Conservation (phyloP, 306 rosid species). For the Vigna hirtella region DNA sequence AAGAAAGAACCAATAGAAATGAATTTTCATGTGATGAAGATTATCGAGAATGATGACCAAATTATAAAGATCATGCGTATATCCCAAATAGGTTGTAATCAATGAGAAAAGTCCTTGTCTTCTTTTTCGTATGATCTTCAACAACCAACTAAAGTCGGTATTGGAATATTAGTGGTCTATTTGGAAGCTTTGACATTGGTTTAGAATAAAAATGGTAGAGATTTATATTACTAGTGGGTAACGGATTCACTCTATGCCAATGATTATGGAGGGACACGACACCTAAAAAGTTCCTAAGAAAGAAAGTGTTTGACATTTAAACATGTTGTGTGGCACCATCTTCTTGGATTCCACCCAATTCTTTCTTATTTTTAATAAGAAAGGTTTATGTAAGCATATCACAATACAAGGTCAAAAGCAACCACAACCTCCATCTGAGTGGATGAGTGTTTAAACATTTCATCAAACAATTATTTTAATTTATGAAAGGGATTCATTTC, state of each 20-base stretch:
- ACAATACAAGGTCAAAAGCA: constrained; percentile 12
- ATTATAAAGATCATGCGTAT: neutral
- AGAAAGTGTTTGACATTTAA: constrained; percentile 18
- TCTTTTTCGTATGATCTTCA: neutral
- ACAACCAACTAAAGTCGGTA: constrained; percentile 29
- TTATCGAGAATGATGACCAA: neutral
- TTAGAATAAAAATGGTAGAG: constrained; percentile 10
- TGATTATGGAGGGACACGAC: neutral
- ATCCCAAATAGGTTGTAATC: neutral
- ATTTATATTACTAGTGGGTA: constrained; percentile 24
- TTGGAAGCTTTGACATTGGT: constrained; percentile 25
- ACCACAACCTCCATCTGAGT: too few species aligned
- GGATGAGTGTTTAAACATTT: too few species aligned
- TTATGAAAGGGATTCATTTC: neutral
- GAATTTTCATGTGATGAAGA: neutral
- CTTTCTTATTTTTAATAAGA: neutral
- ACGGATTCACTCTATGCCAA: constrained; percentile 30
- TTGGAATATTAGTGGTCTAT: constrained; percentile 32
- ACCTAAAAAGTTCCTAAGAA: neutral
- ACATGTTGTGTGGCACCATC: neutral
- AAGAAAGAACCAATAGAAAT: neutral
- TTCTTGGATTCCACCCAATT: neutral
- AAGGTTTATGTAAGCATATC: neutral
- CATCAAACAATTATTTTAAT: neutral
- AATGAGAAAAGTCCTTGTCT: neutral